Evolutionary conservation across 2,329 filamentous ascomycete genomes (phyloP), one percentile per base, ranked within the genome.

Genomic region (Epichloe festucae): DNA sequence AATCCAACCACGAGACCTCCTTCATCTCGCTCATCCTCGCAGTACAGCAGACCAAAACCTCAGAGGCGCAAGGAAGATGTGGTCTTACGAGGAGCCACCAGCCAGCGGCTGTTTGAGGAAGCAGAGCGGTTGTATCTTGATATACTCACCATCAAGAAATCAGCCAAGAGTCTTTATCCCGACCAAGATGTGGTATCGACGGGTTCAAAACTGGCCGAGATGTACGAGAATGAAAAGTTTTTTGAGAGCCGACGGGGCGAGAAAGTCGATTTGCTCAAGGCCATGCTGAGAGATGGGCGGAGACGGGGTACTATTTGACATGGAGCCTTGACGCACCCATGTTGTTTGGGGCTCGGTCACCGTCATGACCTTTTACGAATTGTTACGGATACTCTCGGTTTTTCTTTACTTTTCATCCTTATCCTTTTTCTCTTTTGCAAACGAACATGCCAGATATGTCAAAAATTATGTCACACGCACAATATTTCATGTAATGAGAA

Each of bases 211-310:
- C 43, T 63, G 48, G 53, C 53, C 15, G 59, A 64, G 50, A 63
- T 62, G 61, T 63, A 62, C 42, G 59, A 63, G 48, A 58, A 56
- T 17, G 61, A 63, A 43, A 45, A 49, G 3, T 63, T 61, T 44
- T 63, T 59, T 23, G 57, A 57, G 12, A 48, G 53, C 15, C 55
- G 52, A 3, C 52, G 59, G 5, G 54, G 31, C n/a, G 55, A 57
- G 21, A 61, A 58, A 45, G 51, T 59, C 11, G 41, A 40, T 5
- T 42, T 44, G 21, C 39, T 53, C 36, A 40, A 12, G 21, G 27
- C 35, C 42, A 36, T 46, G n/a, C 42, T 55, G 46, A 50, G 50
- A 34, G 54, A 58, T 41, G 52, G 57, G 27, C 52, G 49, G 17
- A 53, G 54, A 43, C 53, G 55, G 27, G 53, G 50, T 3, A 57